A percentile compares a stretch with the other conserved stretches of the same genome.
Conservation (phyloP, 1,139 yeast species). For the Diutina catenulata region DNA sequence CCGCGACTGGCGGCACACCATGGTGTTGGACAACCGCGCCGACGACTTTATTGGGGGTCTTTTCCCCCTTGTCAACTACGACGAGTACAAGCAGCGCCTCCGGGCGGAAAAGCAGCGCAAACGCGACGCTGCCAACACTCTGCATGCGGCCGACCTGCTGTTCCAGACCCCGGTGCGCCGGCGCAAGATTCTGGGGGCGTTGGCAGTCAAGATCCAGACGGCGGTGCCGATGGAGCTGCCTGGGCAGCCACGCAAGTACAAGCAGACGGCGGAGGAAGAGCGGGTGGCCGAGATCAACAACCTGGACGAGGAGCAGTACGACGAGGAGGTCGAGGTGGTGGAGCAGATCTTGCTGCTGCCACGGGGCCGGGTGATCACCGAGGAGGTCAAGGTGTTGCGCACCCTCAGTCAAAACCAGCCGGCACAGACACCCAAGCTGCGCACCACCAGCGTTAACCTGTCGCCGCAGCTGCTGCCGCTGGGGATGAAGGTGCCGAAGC, state of each 20-base stretch:
- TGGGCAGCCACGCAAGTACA: constrained; percentile 86
- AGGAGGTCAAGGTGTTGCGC: constrained; percentile 26
- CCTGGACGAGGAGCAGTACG: constrained; percentile 11
- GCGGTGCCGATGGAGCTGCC: constrained; percentile 91
- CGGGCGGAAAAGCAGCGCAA: not conserved
- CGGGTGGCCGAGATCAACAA: constrained; percentile 10
- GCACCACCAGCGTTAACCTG: constrained; percentile 34
- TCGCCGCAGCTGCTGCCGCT: constrained; percentile 25
- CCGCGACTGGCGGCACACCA: constrained; percentile 91
- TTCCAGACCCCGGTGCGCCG: constrained; percentile 68
- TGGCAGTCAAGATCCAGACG: constrained; percentile 54
- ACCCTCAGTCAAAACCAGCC: constrained; percentile 29
- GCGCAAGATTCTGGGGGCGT: constrained; percentile 56
- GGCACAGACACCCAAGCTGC: constrained; percentile 37
- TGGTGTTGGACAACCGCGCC: constrained; percentile 66
- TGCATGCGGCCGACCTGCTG: constrained; percentile 22
- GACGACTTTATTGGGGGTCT: constrained; percentile 70
- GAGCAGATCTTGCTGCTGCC: constrained; percentile 31
- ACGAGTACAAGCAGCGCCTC: constrained; percentile 32
- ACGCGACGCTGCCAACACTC: not conserved
- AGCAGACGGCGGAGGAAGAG: constrained; percentile 12
- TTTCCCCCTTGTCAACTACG: constrained; percentile 55
- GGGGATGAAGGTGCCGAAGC: constrained; percentile 21
- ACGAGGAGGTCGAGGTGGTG: constrained; percentile 15
- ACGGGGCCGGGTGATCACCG: constrained; percentile 27